phyloP scores from a whole-genome alignment of 192 early-diverging fungal species.

The Mortierella hygrophila region DNA sequence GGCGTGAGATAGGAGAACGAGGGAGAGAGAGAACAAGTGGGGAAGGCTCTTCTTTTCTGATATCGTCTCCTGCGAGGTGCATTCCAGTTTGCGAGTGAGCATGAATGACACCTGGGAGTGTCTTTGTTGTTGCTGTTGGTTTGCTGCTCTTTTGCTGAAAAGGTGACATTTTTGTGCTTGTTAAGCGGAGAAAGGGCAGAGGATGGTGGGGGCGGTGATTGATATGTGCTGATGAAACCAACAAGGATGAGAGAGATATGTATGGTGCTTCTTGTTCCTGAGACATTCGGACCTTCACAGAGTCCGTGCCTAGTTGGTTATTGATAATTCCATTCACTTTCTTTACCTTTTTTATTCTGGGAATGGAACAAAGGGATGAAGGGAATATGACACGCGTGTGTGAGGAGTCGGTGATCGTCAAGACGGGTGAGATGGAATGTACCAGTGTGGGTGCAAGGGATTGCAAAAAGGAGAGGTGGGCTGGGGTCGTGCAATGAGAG shows the following conservation, averaged over 20 bases:
- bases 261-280: constrained; percentile 1
- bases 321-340: neutral
- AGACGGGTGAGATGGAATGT: neutral
- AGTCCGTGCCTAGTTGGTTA: neutral
- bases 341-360: neutral
- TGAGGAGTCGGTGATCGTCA: neutral
- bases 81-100: neutral
- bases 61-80: neutral
- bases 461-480: neutral
- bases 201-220: neutral
- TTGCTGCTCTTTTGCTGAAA: too few relatives aligned
- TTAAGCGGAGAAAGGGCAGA: too few relatives aligned
- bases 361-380: neutral
- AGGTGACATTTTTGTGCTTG: too few relatives aligned
- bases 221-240: neutral
- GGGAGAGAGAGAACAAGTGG: neutral
- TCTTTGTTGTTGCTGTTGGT: too few relatives aligned
- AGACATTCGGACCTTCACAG: neutral
- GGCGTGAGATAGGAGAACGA: neutral
- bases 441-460: too few relatives aligned
- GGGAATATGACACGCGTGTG: neutral
- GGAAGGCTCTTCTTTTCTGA: neutral
- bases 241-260: neutral
- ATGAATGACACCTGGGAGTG: neutral
- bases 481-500: constrained; percentile 1